Evolutionary conservation across 1,139 yeast genomes (phyloP), one percentile per base, ranked within the genome.

Genomic region (Saccharomycopsis hybrid): DNA sequence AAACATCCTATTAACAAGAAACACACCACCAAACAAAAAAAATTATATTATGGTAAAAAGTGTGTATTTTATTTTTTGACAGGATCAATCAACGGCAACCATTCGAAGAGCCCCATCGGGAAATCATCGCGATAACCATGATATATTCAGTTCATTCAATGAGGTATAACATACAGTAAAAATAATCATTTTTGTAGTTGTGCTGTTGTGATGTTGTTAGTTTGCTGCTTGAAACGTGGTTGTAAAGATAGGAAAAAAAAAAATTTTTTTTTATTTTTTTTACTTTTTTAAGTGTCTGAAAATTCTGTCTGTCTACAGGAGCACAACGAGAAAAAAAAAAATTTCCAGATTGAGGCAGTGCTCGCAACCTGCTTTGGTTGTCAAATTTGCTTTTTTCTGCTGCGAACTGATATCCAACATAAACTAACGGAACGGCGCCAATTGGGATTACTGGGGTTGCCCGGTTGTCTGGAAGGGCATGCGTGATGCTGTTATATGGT

Each of bases 161-260:
- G 35, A 31, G 11, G 11, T 7, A 7, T 8, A 11, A 44, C 47
- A 27, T 38, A 44, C 47, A 25, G 40, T 45, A 43, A 49, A 49
- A 49, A 49, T 46, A 45, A 49, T 44, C 51, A 48, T 48, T 29
- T 18, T 45, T 44, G 32, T 13, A 18, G 7, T 13, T 27, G 29
- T 11, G 18, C 9, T 13, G 8, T 37, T 37, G 27, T 4, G 4
- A 40, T 18, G 39, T 36, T 11, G 8, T 11, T 32, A 32, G 35
- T 32, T 32, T 32, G 35, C 35, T 18, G 18, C 18, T 18, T n/a
- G 40, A 11, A 28, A 33, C 28, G 41, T 18, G 29, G 8, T 5
- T 31, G 13, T 13, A 33, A 43, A 33, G 9, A 9, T 32, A n/a
- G 7, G n/a, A 33, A 28, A 43, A 43, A 43, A 13, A 18, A 18